These are phyloP conservation scores for Ampelomyces quisqualis DNA, from an alignment of 2,329 filamentous ascomycete species.

Conservation along the genomic window DNA sequence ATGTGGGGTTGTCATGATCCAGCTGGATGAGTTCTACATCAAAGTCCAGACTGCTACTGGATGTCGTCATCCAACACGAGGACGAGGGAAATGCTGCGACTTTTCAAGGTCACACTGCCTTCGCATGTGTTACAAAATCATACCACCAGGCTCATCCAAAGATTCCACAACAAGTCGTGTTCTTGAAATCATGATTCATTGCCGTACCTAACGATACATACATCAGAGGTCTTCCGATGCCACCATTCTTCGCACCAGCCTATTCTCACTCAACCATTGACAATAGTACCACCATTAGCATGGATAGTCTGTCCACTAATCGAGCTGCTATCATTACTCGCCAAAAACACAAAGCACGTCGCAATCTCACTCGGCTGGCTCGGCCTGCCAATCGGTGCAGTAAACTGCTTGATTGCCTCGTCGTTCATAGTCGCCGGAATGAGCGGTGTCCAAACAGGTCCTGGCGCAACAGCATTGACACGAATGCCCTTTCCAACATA, in stretches of 20 bases:
- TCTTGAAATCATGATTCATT: conserved; percentile 1
- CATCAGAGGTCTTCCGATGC: not conserved
- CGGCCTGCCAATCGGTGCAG: conserved; percentile 72
- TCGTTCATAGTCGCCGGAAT: conserved; percentile 47
- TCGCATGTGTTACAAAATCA: no score
- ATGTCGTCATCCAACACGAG: no score
- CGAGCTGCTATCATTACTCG: conserved; percentile 69
- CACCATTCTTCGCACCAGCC: not conserved
- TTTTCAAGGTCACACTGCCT: no score
- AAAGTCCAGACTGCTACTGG: no score
- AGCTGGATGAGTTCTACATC: no score
- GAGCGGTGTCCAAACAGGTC: conserved; percentile 55
- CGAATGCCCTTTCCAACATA: conserved; percentile 70
- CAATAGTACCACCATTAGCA: conserved; percentile 51
- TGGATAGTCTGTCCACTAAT: conserved; percentile 73
- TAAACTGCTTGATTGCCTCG: conserved; percentile 70
- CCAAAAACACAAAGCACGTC: conserved; percentile 78
- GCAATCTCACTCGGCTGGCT: conserved; percentile 81
- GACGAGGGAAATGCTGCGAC: no score
- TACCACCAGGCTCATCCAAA: no score
- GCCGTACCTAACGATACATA: not conserved
- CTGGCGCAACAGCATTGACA: conserved; percentile 75
- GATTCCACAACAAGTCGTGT: no score
- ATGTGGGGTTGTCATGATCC: no score
- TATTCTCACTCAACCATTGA: conserved; percentile 29